A percentile compares a stretch with the other conserved stretches of the same genome.
These are phyloP conservation scores for Aspergillus piperis DNA, from an alignment of 2,329 filamentous ascomycete species.

Conservation along the genomic window DNA sequence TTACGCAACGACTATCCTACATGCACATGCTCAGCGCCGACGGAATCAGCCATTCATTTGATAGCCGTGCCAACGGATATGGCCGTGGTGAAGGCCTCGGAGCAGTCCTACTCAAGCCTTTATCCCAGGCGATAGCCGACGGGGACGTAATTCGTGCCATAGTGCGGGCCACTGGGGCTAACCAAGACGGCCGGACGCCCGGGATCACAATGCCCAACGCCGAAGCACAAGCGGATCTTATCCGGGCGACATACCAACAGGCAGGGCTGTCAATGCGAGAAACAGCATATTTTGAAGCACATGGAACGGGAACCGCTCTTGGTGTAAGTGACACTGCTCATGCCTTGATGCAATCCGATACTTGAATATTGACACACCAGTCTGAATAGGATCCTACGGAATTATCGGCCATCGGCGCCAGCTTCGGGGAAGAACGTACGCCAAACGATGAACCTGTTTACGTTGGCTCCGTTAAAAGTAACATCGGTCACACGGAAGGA, in stretches of 20 bases:
- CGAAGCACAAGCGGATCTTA: constrained; percentile 40
- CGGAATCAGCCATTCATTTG: constrained; percentile 52
- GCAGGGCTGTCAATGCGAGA: constrained; percentile 20
- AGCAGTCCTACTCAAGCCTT: constrained; percentile 50
- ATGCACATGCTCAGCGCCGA: constrained; percentile 43
- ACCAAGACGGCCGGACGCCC: constrained; percentile 39
- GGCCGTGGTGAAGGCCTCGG: constrained; percentile 53
- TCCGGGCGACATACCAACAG: constrained; percentile 37
- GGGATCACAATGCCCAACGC: constrained; percentile 47
- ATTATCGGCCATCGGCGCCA: constrained; percentile 21
- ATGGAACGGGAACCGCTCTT: constrained; percentile 43
- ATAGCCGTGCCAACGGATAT: constrained; percentile 54
- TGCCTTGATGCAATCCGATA: too few species aligned
- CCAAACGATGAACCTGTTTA: constrained; percentile 22
- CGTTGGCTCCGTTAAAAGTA: constrained; percentile 35
- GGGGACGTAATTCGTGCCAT: constrained; percentile 40
- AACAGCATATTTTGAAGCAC: constrained; percentile 40
- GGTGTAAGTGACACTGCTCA: constrained; percentile 23
- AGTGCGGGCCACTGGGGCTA: constrained; percentile 26
- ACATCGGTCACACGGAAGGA: constrained; percentile 54
- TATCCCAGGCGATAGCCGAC: constrained; percentile 50
- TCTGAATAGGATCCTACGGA: constrained; percentile 18
- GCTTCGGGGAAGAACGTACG: constrained; percentile 16
- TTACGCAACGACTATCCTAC: constrained; percentile 24
- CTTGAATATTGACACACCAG: too few species aligned